Evolutionary conservation across 805 yeast species (phyloP).

Genomic region (Starmerella vitae): DNA sequence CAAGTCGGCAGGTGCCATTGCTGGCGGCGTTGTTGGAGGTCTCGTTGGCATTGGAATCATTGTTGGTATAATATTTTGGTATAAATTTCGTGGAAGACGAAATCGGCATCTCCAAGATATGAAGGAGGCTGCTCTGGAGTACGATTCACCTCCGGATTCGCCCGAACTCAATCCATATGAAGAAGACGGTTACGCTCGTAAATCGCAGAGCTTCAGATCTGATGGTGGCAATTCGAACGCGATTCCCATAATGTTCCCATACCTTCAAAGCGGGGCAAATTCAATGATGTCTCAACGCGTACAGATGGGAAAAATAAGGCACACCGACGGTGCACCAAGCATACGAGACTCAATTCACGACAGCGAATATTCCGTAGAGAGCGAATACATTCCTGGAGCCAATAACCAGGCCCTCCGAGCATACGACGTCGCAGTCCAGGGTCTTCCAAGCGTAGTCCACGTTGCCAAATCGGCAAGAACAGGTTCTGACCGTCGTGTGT

Average conservation of each 20-base stretch:
- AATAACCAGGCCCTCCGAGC: slow-evolving; percentile 10
- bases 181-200: slow-evolving; percentile 7
- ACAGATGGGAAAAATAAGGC: not conserved
- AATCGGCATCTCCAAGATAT: slow-evolving; percentile 6
- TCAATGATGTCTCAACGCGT: not conserved
- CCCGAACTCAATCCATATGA: slow-evolving; percentile 20
- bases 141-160: slow-evolving; percentile 15
- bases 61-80: slow-evolving; percentile 22
- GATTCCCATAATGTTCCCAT: slow-evolving; percentile 44
- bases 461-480: slow-evolving; percentile 23
- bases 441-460: slow-evolving; percentile 57
- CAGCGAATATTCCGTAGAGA: slow-evolving; percentile 13
- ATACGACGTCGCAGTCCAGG: slow-evolving; percentile 47
- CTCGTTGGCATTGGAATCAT: slow-evolving; percentile 34
- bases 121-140: slow-evolving; percentile 3
- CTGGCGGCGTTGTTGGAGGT: slow-evolving; percentile 63
- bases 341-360: slow-evolving; percentile 27
- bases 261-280: not conserved
- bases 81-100: slow-evolving; percentile 12
- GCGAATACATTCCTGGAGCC: slow-evolving; percentile 5
- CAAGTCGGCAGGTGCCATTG: slow-evolving; percentile 41
- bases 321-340: too few relatives aligned
- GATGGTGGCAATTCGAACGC: slow-evolving; percentile 54
- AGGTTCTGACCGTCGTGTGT: not conserved
- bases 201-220: slow-evolving; percentile 14